Evolutionary conservation across 768 basidiomycete genomes (phyloP), one percentile per base, ranked within the genome.

Genomic region (Leccinum subgranulosum): DNA sequence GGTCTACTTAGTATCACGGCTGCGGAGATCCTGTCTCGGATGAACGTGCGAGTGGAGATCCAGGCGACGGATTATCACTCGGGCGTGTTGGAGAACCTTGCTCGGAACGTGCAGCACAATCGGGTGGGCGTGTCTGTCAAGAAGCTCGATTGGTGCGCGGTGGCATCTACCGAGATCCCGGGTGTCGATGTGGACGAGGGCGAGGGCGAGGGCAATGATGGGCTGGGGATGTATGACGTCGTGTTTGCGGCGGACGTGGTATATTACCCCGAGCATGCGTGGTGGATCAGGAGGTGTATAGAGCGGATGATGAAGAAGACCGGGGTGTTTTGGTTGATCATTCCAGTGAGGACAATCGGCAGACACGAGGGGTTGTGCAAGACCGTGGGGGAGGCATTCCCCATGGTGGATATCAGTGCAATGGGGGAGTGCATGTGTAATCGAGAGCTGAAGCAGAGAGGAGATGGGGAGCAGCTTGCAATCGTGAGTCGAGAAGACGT

Each of bases 241-340:
- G 79, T 94, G 31, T 74, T 94, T 39, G 92, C 85, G 0, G 90
- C 92, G 31, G 90, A 94, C 62, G 84, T 92, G 53, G 77, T 92
- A 9, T 93, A 93, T 70, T 81, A 90, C 59, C 81, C 84, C 0
- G 71, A 78, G 17, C 90, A 92, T 66, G 86, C 88, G 3, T 57
- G 68, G 10, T 90, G 85, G 86, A 87, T 93, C 64, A 80, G 81
- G 52, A 66, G 64, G 4, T 89, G 88, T 53, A 84, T 87, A 21
- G 78, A 79, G 64, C 71, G 65, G 34, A 73, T 84, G 46, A 76
- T 92, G 39, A 62, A 56, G 29, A 54, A 51, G 51, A 59, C 62
- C 29, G 84, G 85, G 1, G 75, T 83, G 3, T 89, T 92, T 68
- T 90, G 88, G 82, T 75, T 92, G 67, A 84, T 89, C 56, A 81